These are phyloP conservation scores for Gossypium lobatum DNA, from an alignment of 441 rosid genomes.

Conservation along the genomic window DNA sequence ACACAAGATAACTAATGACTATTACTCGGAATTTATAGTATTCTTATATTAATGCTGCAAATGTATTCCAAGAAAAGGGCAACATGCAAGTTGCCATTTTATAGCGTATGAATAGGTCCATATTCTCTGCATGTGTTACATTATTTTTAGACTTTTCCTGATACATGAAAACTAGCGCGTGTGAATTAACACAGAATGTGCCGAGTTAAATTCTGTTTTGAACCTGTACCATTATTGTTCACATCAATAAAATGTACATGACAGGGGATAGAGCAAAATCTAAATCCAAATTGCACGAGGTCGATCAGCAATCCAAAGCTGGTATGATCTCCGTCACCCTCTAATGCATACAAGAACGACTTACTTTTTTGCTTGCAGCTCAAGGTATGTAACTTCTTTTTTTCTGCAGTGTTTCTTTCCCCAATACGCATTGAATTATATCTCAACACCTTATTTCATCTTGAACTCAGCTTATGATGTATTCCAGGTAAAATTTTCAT, in stretches of 20 bases:
- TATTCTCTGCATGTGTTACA: neutral
- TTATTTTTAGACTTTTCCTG: neutral
- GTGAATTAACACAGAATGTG: neutral
- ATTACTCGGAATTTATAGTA: neutral
- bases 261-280: slow-evolving; percentile 64
- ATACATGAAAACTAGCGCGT: neutral
- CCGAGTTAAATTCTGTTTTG: neutral
- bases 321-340: slow-evolving; percentile 33
- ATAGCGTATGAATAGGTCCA: neutral
- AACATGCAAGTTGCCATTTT: neutral
- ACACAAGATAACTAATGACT: neutral
- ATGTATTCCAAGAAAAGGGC: neutral
- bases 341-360: neutral
- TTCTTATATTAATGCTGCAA: neutral
- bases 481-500: slow-evolving; percentile 42
- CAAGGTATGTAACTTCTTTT: neutral
- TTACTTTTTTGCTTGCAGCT: neutral
- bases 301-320: slow-evolving; percentile 38
- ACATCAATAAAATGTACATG: slow-evolving; percentile 10
- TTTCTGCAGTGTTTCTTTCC: slow-evolving; percentile 62
- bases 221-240: neutral
- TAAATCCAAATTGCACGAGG: slow-evolving; percentile 51
- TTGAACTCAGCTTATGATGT: slow-evolving; percentile 72
- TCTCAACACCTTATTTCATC: slow-evolving; percentile 52
- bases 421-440: slow-evolving; percentile 45